Conservation (phyloP, 225 moss, liverwort and hornwort genomes). For the Bryoerythrophyllum caledonicum region DNA sequence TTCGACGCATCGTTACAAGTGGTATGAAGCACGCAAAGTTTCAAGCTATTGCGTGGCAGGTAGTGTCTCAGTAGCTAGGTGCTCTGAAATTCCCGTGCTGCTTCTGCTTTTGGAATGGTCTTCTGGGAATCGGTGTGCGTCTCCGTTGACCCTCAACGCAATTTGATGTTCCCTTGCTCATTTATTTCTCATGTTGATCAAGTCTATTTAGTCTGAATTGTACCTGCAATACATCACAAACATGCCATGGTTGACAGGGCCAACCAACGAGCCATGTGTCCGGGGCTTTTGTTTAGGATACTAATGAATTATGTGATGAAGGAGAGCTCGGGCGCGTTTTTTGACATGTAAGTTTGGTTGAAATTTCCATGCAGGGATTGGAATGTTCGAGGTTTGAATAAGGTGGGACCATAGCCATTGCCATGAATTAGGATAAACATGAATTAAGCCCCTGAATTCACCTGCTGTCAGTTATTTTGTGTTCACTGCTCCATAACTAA, state of each 20-base stretch:
- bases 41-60: not conserved
- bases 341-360: not conserved
- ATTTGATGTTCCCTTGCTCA: slow-evolving; percentile 68
- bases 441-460: not conserved
- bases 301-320: not conserved
- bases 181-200: slow-evolving; percentile 67
- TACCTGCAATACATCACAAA: slow-evolving; percentile 70
- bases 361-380: not conserved
- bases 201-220: slow-evolving; percentile 62
- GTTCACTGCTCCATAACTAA: not conserved
- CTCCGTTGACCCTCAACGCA: slow-evolving; percentile 72
- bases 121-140: slow-evolving; percentile 37
- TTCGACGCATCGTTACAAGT: not conserved
- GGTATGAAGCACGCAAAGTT: not conserved
- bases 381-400: not conserved
- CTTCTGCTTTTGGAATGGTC: not conserved
- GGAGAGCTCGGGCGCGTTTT: not conserved
- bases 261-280: not conserved
- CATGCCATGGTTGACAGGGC: too few relatives aligned
- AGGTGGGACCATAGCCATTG: not conserved
- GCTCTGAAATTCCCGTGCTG: not conserved
- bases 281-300: not conserved
- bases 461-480: not conserved
- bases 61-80: not conserved
- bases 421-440: slow-evolving; percentile 50